A percentile compares a stretch with the other conserved stretches of the same genome.
Conservation (phyloP, 2,329 filamentous ascomycete genomes). For the Davidsoniella neocaledoniae region DNA sequence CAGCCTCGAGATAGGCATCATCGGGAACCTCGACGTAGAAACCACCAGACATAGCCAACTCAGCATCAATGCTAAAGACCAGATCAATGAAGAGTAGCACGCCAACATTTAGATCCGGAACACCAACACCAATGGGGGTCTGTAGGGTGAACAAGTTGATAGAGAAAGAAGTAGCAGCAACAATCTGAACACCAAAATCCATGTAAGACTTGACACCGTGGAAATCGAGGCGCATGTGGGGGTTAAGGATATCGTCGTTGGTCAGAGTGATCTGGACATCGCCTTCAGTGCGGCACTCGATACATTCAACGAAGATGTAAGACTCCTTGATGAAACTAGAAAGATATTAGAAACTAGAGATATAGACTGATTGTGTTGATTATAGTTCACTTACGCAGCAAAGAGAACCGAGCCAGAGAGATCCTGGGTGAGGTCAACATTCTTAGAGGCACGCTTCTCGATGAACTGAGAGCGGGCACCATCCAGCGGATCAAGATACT, state of each 20-base stretch:
- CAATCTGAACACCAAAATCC: constrained; percentile 29
- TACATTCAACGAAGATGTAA: constrained; percentile 23
- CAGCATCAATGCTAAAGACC: constrained; percentile 30
- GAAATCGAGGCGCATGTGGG: constrained; percentile 29
- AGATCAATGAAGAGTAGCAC: constrained; percentile 34
- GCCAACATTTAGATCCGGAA: constrained; percentile 28
- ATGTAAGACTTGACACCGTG: constrained; percentile 34
- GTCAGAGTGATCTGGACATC: constrained; percentile 28
- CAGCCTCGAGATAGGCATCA: constrained; percentile 24
- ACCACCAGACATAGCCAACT: constrained; percentile 33
- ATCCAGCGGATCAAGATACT: constrained; percentile 10
- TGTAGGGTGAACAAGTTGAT: constrained; percentile 32
- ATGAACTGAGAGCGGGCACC: constrained; percentile 12
- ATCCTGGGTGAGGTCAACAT: constrained; percentile 10
- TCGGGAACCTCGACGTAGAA: constrained; percentile 33
- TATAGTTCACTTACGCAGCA: neutral
- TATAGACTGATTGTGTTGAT: neutral
- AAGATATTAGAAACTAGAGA: neutral
- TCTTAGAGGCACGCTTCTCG: constrained; percentile 14
- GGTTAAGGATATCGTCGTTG: constrained; percentile 23
- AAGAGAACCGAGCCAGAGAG: neutral
- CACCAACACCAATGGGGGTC: constrained; percentile 25
- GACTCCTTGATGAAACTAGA: constrained; percentile 11
- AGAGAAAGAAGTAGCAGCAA: constrained; percentile 30
- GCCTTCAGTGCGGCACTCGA: constrained; percentile 33